phyloP scores from a whole-genome alignment of 2,329 filamentous ascomycete species.

The Neospermospora avenae region DNA sequence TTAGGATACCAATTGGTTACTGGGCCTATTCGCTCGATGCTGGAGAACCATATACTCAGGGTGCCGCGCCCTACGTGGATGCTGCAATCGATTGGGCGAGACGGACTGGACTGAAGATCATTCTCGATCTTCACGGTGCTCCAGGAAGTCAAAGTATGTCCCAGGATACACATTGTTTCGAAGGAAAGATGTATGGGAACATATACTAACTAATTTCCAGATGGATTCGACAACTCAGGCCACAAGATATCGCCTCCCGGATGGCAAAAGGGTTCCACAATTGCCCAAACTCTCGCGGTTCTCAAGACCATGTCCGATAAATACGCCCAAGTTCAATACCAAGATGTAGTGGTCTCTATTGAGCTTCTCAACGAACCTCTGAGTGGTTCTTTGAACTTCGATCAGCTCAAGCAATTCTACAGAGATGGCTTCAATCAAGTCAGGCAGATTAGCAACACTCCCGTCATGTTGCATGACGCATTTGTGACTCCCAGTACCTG shows the following conservation, averaged over 20 bases:
- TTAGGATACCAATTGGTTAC: conserved; percentile 56
- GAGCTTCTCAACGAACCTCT: conserved; percentile 54
- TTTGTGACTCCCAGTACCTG: conserved; percentile 52
- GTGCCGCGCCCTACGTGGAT: conserved; percentile 51
- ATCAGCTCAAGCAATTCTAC: conserved; percentile 39
- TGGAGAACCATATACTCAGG: conserved; percentile 48
- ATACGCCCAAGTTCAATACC: conserved; percentile 50
- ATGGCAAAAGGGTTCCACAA: conserved; percentile 47
- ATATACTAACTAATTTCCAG: too few relatives aligned
- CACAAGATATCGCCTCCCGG: conserved; percentile 41
- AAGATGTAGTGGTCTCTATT: conserved; percentile 57
- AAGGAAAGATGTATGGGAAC: too few relatives aligned
- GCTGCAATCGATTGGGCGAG: conserved; percentile 55
- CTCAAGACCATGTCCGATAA: conserved; percentile 55
- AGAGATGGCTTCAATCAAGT: conserved; percentile 48
- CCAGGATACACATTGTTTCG: too few relatives aligned
- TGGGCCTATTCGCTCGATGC: conserved; percentile 54
- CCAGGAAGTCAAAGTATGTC: conserved; percentile 47
- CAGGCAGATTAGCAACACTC: conserved; percentile 43
- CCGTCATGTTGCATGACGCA: conserved; percentile 57
- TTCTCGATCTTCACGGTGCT: conserved; percentile 57
- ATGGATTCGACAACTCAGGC: conserved; percentile 62
- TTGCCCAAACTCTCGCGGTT: conserved; percentile 50
- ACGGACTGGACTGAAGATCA: conserved; percentile 49
- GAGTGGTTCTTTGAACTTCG: conserved; percentile 35